Base-by-base conservation (phyloP, 805 yeast species). In the Scheffersomyces amazonensis region DNA sequence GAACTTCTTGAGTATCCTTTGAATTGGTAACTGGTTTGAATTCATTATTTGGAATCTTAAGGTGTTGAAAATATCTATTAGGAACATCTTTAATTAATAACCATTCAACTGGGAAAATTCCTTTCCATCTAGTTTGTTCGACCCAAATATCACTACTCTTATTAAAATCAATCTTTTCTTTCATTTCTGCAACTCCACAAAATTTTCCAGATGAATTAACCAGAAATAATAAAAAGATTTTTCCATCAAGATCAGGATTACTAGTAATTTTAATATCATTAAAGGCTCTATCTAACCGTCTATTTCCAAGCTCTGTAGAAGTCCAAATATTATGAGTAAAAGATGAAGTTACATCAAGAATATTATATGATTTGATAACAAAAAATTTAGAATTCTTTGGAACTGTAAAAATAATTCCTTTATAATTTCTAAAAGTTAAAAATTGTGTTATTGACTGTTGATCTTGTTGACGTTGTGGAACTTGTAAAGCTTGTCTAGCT, bases 1-100 rank as follows among this genome's bases (percentile, higher is more conserved):
- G 80, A 16, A 79, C 47, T 40, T 76, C 81, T 52, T 79, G 83
- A 0, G 83, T 76, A 48, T 80, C 85, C 47, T 84, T 69, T 15
- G 83, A 78, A 45, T 73, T 69, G 1, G 82, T 74, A 1, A 80
- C 78, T 1, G 81, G 75, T 49, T 69, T 66, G 40, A 60, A 60
- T 19, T 71, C 79, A 47, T 77, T 75, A 19, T 61, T 48, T 3
- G 71, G 66, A 5, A 75, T 62, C 36, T 60, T 55, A 36, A 79
- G 60, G 41, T 68, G 72, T 40, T 70, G 72, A 37, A 80, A 66
- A 36, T 50, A 50, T 28, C 57, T 62, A 48, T 78, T 78, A 31
- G 75, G 73, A 5, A 80, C 63, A 43, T 78, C 79, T 47, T 74
- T 73, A 6, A 73, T 62, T 18, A 66, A 47, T 10, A 73, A 46